Conservation (phyloP, 805 yeast genomes). For the Brettanomyces custersianus region DNA sequence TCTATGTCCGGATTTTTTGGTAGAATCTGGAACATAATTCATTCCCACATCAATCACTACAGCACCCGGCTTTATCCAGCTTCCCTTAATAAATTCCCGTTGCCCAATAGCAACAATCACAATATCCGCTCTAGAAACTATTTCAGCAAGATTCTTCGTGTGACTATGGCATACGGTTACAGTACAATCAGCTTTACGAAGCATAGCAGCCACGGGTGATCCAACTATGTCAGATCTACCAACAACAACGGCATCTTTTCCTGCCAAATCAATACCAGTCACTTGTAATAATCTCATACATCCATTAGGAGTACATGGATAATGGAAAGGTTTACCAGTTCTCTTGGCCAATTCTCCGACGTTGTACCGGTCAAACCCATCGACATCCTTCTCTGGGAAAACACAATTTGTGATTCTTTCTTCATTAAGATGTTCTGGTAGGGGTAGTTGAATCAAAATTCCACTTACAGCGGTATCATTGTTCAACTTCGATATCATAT, state of each 20-base stretch:
- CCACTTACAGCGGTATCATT: constrained; percentile 57
- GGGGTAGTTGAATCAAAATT: constrained; percentile 65
- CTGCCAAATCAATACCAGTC: constrained; percentile 46
- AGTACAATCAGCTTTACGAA: constrained; percentile 65
- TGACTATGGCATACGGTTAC: constrained; percentile 69
- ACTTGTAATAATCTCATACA: constrained; percentile 55
- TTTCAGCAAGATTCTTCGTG: constrained; percentile 39
- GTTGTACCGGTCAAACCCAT: constrained; percentile 73
- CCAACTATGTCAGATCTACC: constrained; percentile 88
- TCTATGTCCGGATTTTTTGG: constrained; percentile 60
- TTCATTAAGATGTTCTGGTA: constrained; percentile 65
- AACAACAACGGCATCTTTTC: constrained; percentile 71
- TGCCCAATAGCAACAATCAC: constrained; percentile 73
- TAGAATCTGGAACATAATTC: constrained; percentile 58
- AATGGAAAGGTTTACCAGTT: constrained; percentile 60
- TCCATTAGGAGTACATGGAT: constrained; percentile 84
- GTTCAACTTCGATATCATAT: constrained; percentile 48
- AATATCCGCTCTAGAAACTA: constrained; percentile 58
- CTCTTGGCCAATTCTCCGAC: constrained; percentile 70
- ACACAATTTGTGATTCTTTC: constrained; percentile 60
- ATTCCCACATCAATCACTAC: constrained; percentile 80
- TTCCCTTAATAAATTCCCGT: constrained; percentile 63
- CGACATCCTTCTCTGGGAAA: constrained; percentile 63
- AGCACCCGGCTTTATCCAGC: constrained; percentile 61
- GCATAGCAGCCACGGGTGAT: constrained; percentile 63